Conservation (phyloP, 1,139 yeast genomes). For the Saccharomycopsis hybrid region DNA sequence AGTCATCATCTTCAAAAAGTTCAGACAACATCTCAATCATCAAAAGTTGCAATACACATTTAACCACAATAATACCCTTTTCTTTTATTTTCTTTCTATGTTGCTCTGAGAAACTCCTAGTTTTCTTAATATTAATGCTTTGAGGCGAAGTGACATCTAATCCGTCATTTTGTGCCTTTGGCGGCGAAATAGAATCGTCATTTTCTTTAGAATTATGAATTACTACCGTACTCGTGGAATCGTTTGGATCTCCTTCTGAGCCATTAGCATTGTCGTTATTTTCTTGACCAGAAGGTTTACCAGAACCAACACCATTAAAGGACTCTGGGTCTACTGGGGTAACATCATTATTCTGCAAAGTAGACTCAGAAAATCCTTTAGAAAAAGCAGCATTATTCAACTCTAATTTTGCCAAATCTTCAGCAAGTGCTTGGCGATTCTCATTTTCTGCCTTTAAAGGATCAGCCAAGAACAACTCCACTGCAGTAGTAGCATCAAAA, state of each 20-base stretch:
- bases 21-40: conserved; percentile 86
- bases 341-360: not conserved
- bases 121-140: not conserved
- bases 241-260: conserved; percentile 7
- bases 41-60: conserved; percentile 82
- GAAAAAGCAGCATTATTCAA: too few relatives aligned
- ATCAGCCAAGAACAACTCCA: conserved; percentile 58
- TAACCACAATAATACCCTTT: conserved; percentile 80
- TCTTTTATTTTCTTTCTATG: conserved; percentile 35
- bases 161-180: not conserved
- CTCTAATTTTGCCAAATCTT: conserved; percentile 5
- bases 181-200: not conserved
- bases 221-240: conserved; percentile 16
- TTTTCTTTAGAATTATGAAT: not conserved
- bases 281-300: not conserved
- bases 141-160: not conserved
- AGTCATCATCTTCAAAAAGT: conserved; percentile 58
- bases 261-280: conserved; percentile 3
- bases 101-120: conserved; percentile 25
- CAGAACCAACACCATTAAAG: not conserved
- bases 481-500: conserved; percentile 80
- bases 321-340: not conserved
- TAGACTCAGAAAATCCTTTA: too few relatives aligned
- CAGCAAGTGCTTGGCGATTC: too few relatives aligned
- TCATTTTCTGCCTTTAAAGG: conserved; percentile 16